Base-by-base conservation (phyloP, 768 basidiomycete species). In the Dentipellis sp. region DNA sequence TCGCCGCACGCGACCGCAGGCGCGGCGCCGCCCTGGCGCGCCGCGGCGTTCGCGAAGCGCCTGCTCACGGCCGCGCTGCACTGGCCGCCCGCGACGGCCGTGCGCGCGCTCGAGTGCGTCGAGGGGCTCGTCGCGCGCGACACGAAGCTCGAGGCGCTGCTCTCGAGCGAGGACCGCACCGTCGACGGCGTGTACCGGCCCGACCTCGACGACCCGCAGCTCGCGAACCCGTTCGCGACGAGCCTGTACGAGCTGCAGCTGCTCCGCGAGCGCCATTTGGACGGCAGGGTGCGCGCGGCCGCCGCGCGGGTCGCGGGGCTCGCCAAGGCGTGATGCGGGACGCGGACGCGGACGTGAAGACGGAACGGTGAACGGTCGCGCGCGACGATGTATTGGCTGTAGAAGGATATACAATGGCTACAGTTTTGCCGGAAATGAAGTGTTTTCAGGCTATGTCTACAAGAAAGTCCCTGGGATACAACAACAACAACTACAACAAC, bases 41-140 rank as follows among this genome's bases (percentile, higher is more conserved):
- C 86, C 45, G 91, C 93, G 46, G 92, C 95, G 2, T 98, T 98
- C 70, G 79, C 88, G 54, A 98, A 98, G 72, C 88, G 95, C n/a
- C 77, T 98, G 49, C 75, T 95, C 29, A 78, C 79, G 50, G 84
- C 86, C 36, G 81, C 86, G 4, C 75, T 98, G 40, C 84, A 88
- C 65, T 94, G 94, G 84, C 80, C 94, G 0, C 76, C 90, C 3
- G 63, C 70, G 1, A 74, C 79, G 10, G 82, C 84, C 17, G 71
- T 85, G 47, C 83, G 85, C 34, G 75, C 86, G 17, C 68, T 98
- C 39, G 82, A 83, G 36, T 89, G 97, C 61, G 83, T 94, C 7
- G 73, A 74, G 38, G 76, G 74, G 45, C 73, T 98, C 61, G 71
- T 97, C 54, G 81, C 78, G 50, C 86, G 84, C 65, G 88, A 97